Evolutionary conservation across 805 yeast species (phyloP).

Genomic region (Ogataea polymorpha): DNA sequence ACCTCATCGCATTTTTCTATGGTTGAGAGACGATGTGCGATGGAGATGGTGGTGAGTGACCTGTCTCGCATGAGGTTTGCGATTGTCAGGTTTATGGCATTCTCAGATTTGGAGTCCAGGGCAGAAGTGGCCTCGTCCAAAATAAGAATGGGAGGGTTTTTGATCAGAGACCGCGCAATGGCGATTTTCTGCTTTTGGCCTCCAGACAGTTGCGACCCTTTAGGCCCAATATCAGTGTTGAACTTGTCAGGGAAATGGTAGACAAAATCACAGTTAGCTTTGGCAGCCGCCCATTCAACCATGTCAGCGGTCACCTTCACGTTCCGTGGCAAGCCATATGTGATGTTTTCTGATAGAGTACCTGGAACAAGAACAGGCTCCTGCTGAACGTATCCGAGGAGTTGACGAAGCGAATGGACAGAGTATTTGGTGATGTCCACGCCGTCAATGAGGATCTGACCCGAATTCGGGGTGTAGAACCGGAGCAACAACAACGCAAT

Average conservation of each 20-base stretch:
- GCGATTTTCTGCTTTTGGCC: conserved; percentile 79
- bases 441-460: conserved; percentile 66
- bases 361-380: conserved; percentile 90
- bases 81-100: conserved; percentile 75
- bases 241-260: conserved; percentile 75
- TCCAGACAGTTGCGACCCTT: conserved; percentile 63
- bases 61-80: conserved; percentile 52
- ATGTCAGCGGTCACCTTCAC: conserved; percentile 57
- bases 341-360: conserved; percentile 79
- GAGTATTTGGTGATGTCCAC: conserved; percentile 66
- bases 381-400: conserved; percentile 87
- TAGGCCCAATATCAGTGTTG: conserved; percentile 80
- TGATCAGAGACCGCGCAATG: conserved; percentile 69
- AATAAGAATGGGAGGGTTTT: conserved; percentile 59
- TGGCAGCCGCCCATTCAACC: conserved; percentile 58
- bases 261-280: conserved; percentile 79
- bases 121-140: conserved; percentile 91
- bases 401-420: conserved; percentile 67
- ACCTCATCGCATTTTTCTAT: conserved; percentile 80
- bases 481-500: conserved; percentile 75
- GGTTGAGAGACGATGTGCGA: conserved; percentile 89
- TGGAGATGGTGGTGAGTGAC: conserved; percentile 74
- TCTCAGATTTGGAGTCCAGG: conserved; percentile 82
- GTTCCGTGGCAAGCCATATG: conserved; percentile 56
- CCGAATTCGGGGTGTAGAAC: conserved; percentile 75